These are phyloP conservation scores for Centella asiatica DNA, from an alignment of 129 eudicot genomes.

Conservation along the genomic window DNA sequence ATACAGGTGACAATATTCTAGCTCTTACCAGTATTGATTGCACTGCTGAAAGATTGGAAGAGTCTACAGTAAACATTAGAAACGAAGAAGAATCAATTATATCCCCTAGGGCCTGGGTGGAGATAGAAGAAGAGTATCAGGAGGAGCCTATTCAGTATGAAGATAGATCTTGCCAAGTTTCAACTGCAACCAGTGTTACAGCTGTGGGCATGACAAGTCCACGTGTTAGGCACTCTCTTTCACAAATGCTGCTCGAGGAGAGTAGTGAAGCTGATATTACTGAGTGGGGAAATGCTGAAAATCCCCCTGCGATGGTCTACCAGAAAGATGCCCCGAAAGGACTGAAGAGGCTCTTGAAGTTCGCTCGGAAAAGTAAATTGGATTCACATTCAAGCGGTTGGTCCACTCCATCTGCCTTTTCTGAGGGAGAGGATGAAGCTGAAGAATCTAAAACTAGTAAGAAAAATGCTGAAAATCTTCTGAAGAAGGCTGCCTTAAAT, in stretches of 20 bases:
- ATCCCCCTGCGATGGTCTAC: constrained; percentile 70
- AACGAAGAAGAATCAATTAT: constrained; percentile 50
- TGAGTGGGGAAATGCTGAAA: constrained; percentile 93
- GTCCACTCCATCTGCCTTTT: constrained; percentile 73
- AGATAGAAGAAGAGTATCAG: constrained; percentile 54
- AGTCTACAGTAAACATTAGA: constrained; percentile 21
- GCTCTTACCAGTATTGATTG: constrained; percentile 23
- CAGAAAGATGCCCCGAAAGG: constrained; percentile 96
- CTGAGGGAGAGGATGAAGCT: constrained; percentile 85
- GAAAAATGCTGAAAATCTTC: constrained; percentile 38
- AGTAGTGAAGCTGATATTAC: constrained; percentile 59
- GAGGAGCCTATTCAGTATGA: constrained; percentile 33
- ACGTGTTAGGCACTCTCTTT: constrained; percentile 82
- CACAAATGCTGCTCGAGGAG: constrained; percentile 95
- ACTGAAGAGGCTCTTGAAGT: constrained; percentile 77
- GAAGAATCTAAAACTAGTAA: constrained; percentile 58
- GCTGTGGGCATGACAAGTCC: constrained; percentile 38
- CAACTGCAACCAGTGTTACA: constrained; percentile 27
- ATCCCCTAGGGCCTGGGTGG: constrained; percentile 82
- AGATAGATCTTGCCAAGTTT: constrained; percentile 26
- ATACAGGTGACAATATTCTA: constrained; percentile 17
- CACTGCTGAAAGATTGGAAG: constrained; percentile 14
- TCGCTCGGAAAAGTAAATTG: constrained; percentile 77
- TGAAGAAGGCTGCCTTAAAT: constrained; percentile 40
- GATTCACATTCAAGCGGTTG: constrained; percentile 62